Percentiles rank a stretch among this genome's conserved stretches.
phyloP scores from a whole-genome alignment of 805 yeast genomes.

The Deakozyma indianensis region DNA sequence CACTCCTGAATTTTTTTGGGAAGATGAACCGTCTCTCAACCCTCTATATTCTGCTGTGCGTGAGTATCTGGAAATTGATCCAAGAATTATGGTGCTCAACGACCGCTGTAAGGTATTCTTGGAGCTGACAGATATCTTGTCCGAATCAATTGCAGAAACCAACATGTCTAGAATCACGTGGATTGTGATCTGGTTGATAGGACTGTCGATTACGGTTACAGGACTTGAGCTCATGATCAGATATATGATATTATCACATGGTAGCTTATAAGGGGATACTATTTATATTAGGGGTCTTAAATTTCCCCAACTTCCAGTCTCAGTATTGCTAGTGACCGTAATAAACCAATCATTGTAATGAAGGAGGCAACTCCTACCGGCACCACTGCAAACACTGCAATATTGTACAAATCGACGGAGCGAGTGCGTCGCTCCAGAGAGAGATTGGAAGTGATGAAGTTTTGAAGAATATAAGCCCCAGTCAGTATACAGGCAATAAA shows the following conservation, averaged over 20 bases:
- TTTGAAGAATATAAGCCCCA: conserved; percentile 66
- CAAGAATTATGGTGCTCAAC: conserved; percentile 82
- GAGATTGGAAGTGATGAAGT: conserved; percentile 62
- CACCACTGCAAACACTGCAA: conserved; percentile 93
- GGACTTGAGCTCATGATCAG: not conserved
- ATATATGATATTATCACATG: not conserved
- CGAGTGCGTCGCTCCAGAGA: conserved; percentile 33
- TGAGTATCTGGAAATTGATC: conserved; percentile 89
- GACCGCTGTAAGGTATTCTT: conserved; percentile 88
- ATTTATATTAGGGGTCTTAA: no score
- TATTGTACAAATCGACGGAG: conserved; percentile 73
- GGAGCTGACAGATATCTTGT: conserved; percentile 84
- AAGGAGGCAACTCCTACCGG: conserved; percentile 94
- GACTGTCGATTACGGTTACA: conserved; percentile 25
- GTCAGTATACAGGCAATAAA: conserved; percentile 77
- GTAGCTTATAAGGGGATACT: not conserved
- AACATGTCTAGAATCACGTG: conserved; percentile 85
- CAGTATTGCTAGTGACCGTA: conserved; percentile 61
- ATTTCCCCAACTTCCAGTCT: conserved; percentile 36
- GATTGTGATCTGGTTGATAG: conserved; percentile 74
- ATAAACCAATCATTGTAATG: conserved; percentile 72
- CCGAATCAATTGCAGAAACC: conserved; percentile 86
- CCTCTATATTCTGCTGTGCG: conserved; percentile 82
- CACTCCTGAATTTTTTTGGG: conserved; percentile 96
- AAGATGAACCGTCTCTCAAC: conserved; percentile 82